A percentile compares a stretch with the other conserved stretches of the same genome.
phyloP scores from a whole-genome alignment of 257 asterid genomes.

The Scutellaria barbata region DNA sequence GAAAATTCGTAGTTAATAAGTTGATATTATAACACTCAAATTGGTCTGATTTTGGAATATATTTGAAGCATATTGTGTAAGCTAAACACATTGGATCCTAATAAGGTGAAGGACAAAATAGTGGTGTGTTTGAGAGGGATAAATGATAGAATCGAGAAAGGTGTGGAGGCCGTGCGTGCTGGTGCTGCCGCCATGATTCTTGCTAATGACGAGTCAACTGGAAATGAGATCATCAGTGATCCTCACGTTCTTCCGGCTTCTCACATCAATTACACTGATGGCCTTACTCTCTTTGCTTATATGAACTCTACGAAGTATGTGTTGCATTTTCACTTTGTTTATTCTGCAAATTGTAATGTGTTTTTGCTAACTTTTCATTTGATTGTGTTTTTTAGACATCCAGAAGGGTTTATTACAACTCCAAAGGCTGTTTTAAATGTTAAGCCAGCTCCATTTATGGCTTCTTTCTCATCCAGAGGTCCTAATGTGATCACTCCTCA shows the following conservation, averaged over 20 bases:
- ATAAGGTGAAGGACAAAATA: constrained; percentile 60
- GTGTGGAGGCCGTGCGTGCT: constrained; percentile 45
- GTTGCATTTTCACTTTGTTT: not conserved
- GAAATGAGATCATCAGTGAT: constrained; percentile 38
- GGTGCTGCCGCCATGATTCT: constrained; percentile 80
- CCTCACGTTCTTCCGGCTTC: constrained; percentile 61
- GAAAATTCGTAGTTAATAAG: not conserved
- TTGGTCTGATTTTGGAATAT: no score
- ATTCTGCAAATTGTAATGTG: not conserved
- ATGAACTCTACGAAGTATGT: constrained; percentile 46
- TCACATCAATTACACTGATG: constrained; percentile 55
- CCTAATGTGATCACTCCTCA: constrained; percentile 56
- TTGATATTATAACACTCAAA: constrained; percentile 6
- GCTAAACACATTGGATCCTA: constrained; percentile 44
- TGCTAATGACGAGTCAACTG: constrained; percentile 36
- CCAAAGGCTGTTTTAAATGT: constrained; percentile 29
- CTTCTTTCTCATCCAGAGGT: constrained; percentile 75
- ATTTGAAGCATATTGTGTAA: constrained; percentile 47
- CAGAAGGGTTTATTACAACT: constrained; percentile 49
- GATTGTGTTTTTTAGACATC: constrained; percentile 38
- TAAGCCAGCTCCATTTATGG: constrained; percentile 70
- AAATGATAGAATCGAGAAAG: constrained; percentile 42
- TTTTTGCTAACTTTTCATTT: no score
- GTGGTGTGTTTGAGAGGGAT: constrained; percentile 61
- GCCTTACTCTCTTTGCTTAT: constrained; percentile 45